A percentile compares a stretch with the other conserved stretches of the same genome.
Conservation (phyloP, 257 asterid species). For the Cruciata laevipes region DNA sequence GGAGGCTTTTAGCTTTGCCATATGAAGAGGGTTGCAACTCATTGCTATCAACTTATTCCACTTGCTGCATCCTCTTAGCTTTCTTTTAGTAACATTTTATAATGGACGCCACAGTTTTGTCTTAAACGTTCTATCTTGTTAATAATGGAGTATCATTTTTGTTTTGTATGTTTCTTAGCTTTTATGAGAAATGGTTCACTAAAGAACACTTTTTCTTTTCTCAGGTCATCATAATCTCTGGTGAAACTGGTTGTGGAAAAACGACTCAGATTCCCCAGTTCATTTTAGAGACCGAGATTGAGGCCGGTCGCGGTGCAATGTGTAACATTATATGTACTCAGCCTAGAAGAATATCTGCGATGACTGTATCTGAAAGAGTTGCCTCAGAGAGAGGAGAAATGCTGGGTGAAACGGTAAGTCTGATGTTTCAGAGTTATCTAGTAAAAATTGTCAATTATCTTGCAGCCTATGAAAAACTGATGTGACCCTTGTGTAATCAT, state of each 20-base stretch:
- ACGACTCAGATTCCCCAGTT: constrained; percentile 95
- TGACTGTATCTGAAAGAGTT: constrained; percentile 91
- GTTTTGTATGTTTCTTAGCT: background rate
- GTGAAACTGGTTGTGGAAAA: constrained; percentile 99
- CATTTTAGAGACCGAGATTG: constrained; percentile 80
- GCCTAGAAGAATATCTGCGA: constrained; percentile 90
- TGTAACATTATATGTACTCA: constrained; percentile 91
- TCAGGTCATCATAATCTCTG: constrained; percentile 87
- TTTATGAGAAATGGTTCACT: constrained; percentile 14
- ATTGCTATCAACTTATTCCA: too few species aligned
- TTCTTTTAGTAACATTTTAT: background rate
- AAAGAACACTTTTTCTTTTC: constrained; percentile 14
- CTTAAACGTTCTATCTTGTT: background rate
- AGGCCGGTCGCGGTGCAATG: constrained; percentile 52
- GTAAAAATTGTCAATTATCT: background rate
- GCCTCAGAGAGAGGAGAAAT: constrained; percentile 92
- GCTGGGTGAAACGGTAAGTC: constrained; percentile 87
- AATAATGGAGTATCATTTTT: background rate
- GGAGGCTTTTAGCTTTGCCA: too few species aligned
- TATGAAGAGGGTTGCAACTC: too few species aligned
- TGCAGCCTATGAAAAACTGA: background rate
- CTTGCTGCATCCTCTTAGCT: background rate
- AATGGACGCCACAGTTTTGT: background rate
- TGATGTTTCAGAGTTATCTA: background rate
- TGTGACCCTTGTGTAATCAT: constrained; percentile 17